Evolutionary conservation across 2,329 filamentous ascomycete species (phyloP).

Genomic region (Trichoderma afroharzianum): DNA sequence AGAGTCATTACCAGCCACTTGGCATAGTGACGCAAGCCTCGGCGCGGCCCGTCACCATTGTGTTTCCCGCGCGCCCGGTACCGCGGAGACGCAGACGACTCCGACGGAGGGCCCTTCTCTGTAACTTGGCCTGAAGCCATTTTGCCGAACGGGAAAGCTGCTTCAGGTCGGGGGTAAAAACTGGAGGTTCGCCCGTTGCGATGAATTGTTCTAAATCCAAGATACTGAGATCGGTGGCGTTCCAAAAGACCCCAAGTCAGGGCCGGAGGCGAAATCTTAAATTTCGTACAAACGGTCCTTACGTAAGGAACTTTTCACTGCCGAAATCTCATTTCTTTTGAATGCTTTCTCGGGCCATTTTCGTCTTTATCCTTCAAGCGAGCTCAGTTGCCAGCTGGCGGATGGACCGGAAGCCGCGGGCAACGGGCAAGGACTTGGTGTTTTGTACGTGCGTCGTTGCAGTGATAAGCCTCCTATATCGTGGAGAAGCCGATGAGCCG

Average conservation of each 20-base stretch:
- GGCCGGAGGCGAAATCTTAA: not conserved
- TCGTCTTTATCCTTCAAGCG: not conserved
- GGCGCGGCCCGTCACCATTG: not conserved
- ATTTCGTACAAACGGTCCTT: not conserved
- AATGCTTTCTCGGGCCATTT: not conserved
- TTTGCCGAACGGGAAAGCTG: not conserved
- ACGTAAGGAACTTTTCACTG: constrained; percentile 5
- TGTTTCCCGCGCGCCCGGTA: not conserved
- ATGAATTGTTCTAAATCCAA: not conserved
- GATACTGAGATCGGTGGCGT: not conserved
- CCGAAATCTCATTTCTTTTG: not conserved
- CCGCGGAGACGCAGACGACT: not conserved
- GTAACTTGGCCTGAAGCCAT: not conserved
- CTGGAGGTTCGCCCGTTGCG: not conserved
- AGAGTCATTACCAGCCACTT: constrained; percentile 5
- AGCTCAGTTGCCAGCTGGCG: constrained; percentile 2
- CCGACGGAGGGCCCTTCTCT: not conserved
- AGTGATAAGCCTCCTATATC: not conserved
- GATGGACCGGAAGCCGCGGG: constrained; percentile 6
- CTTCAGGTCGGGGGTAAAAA: not conserved
- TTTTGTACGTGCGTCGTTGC: not conserved
- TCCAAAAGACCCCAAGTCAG: not conserved
- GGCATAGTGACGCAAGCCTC: not conserved
- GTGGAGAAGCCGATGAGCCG: not conserved
- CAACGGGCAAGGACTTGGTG: not conserved